phyloP scores from a whole-genome alignment of 306 rosid genomes.

The Cicer cuneatum region DNA sequence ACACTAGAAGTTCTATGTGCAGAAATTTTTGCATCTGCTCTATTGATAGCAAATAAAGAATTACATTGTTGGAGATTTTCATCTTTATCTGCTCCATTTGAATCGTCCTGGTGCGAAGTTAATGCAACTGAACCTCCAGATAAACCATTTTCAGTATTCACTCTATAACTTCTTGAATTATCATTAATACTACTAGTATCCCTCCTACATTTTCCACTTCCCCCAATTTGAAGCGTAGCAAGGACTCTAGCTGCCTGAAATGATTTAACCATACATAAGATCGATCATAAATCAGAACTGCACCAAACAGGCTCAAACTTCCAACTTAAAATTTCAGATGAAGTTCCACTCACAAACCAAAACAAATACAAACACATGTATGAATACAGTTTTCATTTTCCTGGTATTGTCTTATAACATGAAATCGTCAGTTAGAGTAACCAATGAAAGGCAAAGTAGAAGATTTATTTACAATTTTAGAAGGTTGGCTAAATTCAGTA shows the following conservation, averaged over 20 bases:
- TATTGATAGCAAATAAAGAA: constrained; percentile 33
- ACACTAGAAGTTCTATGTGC: constrained; percentile 37
- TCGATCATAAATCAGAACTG: constrained; percentile 37
- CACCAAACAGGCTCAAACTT: constrained; percentile 18
- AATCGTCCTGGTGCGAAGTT: constrained; percentile 19
- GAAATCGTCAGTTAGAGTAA: constrained; percentile 24
- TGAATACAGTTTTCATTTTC: constrained; percentile 19
- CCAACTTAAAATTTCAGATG: constrained; percentile 13
- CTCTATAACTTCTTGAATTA: constrained; percentile 43
- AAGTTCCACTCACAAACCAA: constrained; percentile 20
- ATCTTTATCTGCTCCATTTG: constrained; percentile 45
- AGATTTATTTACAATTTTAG: constrained; percentile 49
- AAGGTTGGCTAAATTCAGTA: constrained; percentile 39
- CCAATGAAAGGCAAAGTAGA: constrained; percentile 14
- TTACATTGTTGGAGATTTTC: constrained; percentile 28
- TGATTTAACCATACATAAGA: constrained; percentile 42
- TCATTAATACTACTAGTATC: constrained; percentile 43
- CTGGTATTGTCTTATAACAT: not conserved
- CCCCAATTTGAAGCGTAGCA: constrained; percentile 56
- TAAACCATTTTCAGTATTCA: constrained; percentile 40
- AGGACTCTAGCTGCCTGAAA: constrained; percentile 67
- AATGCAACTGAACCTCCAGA: constrained; percentile 43
- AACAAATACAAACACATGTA: constrained; percentile 31
- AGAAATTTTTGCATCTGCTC: constrained; percentile 35
- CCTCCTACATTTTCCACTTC: constrained; percentile 49